A percentile compares a stretch with the other conserved stretches of the same genome.
phyloP scores from a whole-genome alignment of 495 filamentous ascomycete genomes.

The Pseudotulostoma volvatum region DNA sequence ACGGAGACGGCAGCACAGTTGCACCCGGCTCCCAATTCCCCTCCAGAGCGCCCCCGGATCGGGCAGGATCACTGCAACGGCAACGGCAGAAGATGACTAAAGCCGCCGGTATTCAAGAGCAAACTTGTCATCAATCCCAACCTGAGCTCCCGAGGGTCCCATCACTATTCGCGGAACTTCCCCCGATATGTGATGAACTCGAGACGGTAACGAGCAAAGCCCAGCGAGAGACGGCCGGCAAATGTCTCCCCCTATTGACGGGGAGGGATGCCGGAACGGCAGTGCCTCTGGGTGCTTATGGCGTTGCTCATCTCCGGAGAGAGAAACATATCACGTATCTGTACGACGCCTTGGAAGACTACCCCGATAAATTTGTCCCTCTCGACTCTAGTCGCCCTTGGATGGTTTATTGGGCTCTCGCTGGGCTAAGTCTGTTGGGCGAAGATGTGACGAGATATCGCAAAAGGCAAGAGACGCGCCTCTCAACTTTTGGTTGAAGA shows the following conservation, averaged over 20 bases:
- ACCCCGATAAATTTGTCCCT: slow-evolving; percentile 47
- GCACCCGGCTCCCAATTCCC: no score
- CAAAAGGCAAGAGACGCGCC: slow-evolving; percentile 31
- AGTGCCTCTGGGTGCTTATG: slow-evolving; percentile 42
- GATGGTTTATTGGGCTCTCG: slow-evolving; percentile 83
- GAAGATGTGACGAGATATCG: slow-evolving; percentile 57
- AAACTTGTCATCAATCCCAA: slow-evolving; percentile 6
- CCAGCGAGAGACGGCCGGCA: slow-evolving; percentile 49
- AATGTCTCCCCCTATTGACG: slow-evolving; percentile 53
- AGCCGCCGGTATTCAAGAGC: background rate
- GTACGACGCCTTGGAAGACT: slow-evolving; percentile 42
- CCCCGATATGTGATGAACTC: slow-evolving; percentile 50
- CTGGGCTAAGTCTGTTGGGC: slow-evolving; percentile 54
- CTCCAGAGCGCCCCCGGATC: no score
- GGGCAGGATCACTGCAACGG: no score
- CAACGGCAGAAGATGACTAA: background rate
- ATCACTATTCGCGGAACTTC: slow-evolving; percentile 44
- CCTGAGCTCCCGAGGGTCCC: slow-evolving; percentile 35
- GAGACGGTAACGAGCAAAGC: slow-evolving; percentile 48
- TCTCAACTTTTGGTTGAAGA: slow-evolving; percentile 2
- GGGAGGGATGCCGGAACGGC: slow-evolving; percentile 22
- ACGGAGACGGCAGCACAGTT: no score
- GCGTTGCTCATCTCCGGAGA: slow-evolving; percentile 57
- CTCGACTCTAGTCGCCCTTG: slow-evolving; percentile 79
- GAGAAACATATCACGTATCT: slow-evolving; percentile 63